Conservation (phyloP, 139 green algal species). For the Nannochloris sp. region DNA sequence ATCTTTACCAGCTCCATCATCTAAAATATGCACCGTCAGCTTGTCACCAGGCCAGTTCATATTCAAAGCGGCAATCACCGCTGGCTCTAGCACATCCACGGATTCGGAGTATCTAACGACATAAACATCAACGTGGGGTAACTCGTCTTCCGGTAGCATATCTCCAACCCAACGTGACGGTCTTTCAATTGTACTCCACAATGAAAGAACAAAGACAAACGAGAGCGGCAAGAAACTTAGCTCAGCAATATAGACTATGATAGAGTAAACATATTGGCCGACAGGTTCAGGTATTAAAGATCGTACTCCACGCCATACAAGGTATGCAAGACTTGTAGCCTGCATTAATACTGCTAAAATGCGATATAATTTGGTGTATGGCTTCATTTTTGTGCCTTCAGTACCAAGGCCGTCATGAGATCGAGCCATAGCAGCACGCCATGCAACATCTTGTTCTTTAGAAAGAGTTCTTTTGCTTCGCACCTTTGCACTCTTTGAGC, state of each 20-base stretch:
- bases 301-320: slow-evolving; percentile 19
- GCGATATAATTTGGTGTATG: neutral
- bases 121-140: slow-evolving; percentile 5
- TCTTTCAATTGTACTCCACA: slow-evolving; percentile 3
- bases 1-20: slow-evolving; percentile 9
- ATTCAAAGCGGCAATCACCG: slow-evolving; percentile 16
- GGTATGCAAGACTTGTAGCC: neutral
- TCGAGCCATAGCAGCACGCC: no score
- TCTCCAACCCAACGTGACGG: neutral
- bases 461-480: no score
- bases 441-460: no score
- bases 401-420: neutral
- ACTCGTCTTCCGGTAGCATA: slow-evolving; percentile 8
- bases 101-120: slow-evolving; percentile 15
- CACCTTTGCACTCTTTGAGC: no score
- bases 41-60: slow-evolving; percentile 16
- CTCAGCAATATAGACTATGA: neutral
- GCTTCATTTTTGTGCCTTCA: slow-evolving; percentile 1
- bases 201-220: neutral
- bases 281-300: neutral
- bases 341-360: neutral
- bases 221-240: neutral
- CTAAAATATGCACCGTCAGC: slow-evolving; percentile 7
- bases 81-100: slow-evolving; percentile 14
- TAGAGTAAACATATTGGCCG: slow-evolving; percentile 8